A percentile compares a stretch with the other conserved stretches of the same genome.
Evolutionary conservation across 225 moss, liverwort and hornwort genomes (phyloP).

Genomic region (Ulota crispa): DNA sequence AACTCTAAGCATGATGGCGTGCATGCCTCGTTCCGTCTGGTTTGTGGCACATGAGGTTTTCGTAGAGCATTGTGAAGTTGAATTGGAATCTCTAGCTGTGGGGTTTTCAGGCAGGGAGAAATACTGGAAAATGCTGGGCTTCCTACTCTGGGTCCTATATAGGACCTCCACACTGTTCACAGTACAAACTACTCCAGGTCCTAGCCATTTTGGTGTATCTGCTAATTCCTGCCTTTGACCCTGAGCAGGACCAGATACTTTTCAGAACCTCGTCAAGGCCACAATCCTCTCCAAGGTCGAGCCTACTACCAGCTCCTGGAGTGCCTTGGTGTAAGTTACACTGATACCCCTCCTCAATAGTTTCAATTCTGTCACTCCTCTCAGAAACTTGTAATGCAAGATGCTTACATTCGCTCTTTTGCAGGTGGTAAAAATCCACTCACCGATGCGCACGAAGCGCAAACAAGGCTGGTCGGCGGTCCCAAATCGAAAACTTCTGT

Average conservation of each 20-base stretch:
- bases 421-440: slow-evolving; percentile 42
- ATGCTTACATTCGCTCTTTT: not conserved
- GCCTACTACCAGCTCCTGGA: slow-evolving; percentile 60
- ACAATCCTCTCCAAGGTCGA: slow-evolving; percentile 58
- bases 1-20: not conserved
- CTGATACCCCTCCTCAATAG: not conserved
- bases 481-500: slow-evolving; percentile 18
- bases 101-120: not conserved
- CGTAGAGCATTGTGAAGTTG: not conserved
- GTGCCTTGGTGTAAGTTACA: slow-evolving; percentile 47
- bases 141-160: not conserved
- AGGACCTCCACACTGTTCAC: no score
- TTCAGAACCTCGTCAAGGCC: slow-evolving; percentile 38
- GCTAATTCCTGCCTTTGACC: not conserved
- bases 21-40: not conserved
- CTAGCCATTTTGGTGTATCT: no score
- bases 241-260: slow-evolving; percentile 53
- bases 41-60: not conserved
- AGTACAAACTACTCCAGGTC: not conserved
- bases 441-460: slow-evolving; percentile 36
- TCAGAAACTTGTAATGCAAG: not conserved
- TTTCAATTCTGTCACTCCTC: not conserved
- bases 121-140: not conserved
- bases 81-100: not conserved
- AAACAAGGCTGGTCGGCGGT: slow-evolving; percentile 26